phyloP scores from a whole-genome alignment of 2,329 filamentous ascomycete species.

The Tolypocladium ovalisporum region DNA sequence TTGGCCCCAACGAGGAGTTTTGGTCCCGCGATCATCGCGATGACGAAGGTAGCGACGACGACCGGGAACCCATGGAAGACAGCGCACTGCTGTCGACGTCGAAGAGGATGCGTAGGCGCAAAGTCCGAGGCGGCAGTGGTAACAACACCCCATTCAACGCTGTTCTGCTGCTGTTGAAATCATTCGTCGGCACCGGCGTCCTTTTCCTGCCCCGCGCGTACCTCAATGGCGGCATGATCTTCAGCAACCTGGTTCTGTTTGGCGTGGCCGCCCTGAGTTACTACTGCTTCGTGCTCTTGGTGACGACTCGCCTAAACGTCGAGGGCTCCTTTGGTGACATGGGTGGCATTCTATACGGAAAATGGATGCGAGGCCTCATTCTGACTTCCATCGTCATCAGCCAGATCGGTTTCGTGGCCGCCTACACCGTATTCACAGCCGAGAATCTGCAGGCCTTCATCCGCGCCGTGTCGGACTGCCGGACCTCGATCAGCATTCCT shows the following conservation, averaged over 20 bases:
- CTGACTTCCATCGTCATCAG: conserved; percentile 87
- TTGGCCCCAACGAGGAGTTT: conserved; percentile 85
- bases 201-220: conserved; percentile 88
- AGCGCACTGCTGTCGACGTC: conserved; percentile 74
- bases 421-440: conserved; percentile 94
- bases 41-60: conserved; percentile 52
- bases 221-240: conserved; percentile 93
- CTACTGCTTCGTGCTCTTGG: conserved; percentile 92
- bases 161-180: conserved; percentile 81
- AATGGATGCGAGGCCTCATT: conserved; percentile 80
- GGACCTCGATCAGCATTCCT: conserved; percentile 73
- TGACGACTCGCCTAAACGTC: conserved; percentile 73
- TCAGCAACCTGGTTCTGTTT: conserved; percentile 86
- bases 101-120: conserved; percentile 63
- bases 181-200: conserved; percentile 93
- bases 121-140: conserved; percentile 60
- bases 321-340: conserved; percentile 97
- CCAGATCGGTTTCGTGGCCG: conserved; percentile 88
- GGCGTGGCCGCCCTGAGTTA: conserved; percentile 80
- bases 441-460: conserved; percentile 95
- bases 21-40: conserved; percentile 63
- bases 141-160: conserved; percentile 72
- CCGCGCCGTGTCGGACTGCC: conserved; percentile 79
- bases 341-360: conserved; percentile 82
- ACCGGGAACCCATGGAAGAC: conserved; percentile 74